Evolutionary conservation across 306 rosid genomes (phyloP), one percentile per base, ranked within the genome.

Genomic region (Herpetospermum pedunculosum): DNA sequence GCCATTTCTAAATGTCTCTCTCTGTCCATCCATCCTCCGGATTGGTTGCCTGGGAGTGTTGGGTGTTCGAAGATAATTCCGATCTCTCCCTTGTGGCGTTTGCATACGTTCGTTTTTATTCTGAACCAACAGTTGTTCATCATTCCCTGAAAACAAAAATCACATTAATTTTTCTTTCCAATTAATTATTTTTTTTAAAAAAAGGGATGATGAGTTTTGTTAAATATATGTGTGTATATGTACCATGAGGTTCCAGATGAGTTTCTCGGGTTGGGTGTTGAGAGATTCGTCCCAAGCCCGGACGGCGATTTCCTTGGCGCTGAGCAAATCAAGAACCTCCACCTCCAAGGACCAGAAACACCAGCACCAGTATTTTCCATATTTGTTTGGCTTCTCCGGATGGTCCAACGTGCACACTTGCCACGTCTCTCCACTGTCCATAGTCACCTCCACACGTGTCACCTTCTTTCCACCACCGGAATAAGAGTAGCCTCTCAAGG

Each of bases 51-150:
- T 0, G 97, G 90, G 32, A 49, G 70, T 10, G 98, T 90, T 1
- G 98, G 98, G 69, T 92, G 98, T 81, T 88, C 92, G 25, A 92
- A 92, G 63, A 80, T 76, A 10, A 92, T 82, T 2, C 93, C 93
- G 5, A 90, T 90, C 79, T 87, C 97, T 1, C 91, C 90, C 71
- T 78, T 81, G 32, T 85, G 84, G 4, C 85, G 77, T 75, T 76
- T 92, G 89, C 91, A 87, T 53, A 87, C 77, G n/a, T 86, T 88
- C 1, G 77, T 86, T 77, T 87, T 92, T 44, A 92, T 83, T 11
- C 86, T 83, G 75, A 90, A 92, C 98, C 98, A 92, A 58, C 96
- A 88, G 73, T 90, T 92, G 81, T 92, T 92, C 98, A 92, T 90
- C 98, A 92, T 87, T 8, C 98, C 98, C n/a, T n/a, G n/a, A n/a